Percentiles rank a stretch among this genome's conserved stretches.
Evolutionary conservation across 1,139 yeast genomes (phyloP).

Genomic region (Suhomyces coccinellae): DNA sequence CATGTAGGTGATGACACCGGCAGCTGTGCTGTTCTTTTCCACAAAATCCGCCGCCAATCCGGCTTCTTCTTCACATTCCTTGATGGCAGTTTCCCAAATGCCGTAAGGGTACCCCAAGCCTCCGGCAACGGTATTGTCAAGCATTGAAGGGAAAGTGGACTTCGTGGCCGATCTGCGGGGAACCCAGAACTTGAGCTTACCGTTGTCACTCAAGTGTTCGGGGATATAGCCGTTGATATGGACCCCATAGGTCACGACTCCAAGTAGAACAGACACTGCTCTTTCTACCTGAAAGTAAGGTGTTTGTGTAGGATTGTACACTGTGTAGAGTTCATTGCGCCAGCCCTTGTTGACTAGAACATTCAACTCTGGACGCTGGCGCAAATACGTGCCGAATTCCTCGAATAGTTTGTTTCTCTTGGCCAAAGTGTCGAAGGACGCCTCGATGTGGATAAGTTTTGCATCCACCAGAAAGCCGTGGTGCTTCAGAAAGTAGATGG

Average conservation of each 20-base stretch:
- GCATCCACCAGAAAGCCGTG: slow-evolving; percentile 33
- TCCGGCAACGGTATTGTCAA: slow-evolving; percentile 94
- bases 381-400: slow-evolving; percentile 46
- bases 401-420: slow-evolving; percentile 48
- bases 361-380: slow-evolving; percentile 35
- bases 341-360: slow-evolving; percentile 62
- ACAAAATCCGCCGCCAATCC: slow-evolving; percentile 63
- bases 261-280: slow-evolving; percentile 76
- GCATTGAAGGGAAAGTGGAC: slow-evolving; percentile 85
- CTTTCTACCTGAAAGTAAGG: slow-evolving; percentile 77
- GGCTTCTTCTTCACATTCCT: slow-evolving; percentile 91
- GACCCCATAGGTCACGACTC: slow-evolving; percentile 86
- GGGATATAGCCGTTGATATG: slow-evolving; percentile 81
- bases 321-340: slow-evolving; percentile 81
- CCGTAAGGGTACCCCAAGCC: slow-evolving; percentile 87
- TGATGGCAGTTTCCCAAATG: slow-evolving; percentile 70
- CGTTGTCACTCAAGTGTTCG: slow-evolving; percentile 31
- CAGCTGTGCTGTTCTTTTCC: slow-evolving; percentile 40
- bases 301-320: slow-evolving; percentile 53
- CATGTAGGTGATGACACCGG: slow-evolving; percentile 73
- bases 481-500: slow-evolving; percentile 29
- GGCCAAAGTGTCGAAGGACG: slow-evolving; percentile 44
- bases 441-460: slow-evolving; percentile 37
- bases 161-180: slow-evolving; percentile 77
- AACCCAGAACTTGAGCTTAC: slow-evolving; percentile 69